A percentile compares a stretch with the other conserved stretches of the same genome.
Conservation (phyloP, 208 protist species). For the Borovskyia barvae region DNA sequence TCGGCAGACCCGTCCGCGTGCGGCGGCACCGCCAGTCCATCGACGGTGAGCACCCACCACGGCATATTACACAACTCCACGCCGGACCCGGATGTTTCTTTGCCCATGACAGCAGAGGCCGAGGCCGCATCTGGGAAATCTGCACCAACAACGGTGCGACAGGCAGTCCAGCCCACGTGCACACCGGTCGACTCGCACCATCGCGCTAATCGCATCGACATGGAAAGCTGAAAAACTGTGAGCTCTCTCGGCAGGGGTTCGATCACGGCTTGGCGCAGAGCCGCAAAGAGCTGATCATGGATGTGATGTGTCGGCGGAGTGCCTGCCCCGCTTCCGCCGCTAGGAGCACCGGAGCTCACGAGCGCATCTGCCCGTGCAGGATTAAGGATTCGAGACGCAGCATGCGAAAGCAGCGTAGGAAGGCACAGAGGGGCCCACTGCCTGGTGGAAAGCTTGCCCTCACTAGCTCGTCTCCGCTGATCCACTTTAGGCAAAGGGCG, state of each 20-base stretch:
- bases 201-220: conserved; percentile 1
- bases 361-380: neutral
- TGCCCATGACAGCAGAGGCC: too few relatives aligned
- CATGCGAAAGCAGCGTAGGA: conserved; percentile 6
- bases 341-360: too few relatives aligned
- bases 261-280: neutral
- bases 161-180: conserved; percentile 16
- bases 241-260: conserved; percentile 10
- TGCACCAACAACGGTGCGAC: neutral
- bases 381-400: neutral
- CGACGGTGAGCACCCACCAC: conserved; percentile 10
- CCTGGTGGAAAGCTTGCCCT: neutral
- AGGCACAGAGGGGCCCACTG: neutral
- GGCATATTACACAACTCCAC: too few relatives aligned
- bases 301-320: neutral
- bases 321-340: too few relatives aligned
- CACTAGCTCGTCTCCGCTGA: neutral
- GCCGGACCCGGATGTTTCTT: too few relatives aligned
- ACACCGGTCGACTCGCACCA: conserved; percentile 23
- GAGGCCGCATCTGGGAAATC: too few relatives aligned
- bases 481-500: neutral
- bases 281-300: neutral
- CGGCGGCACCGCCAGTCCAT: conserved; percentile 1
- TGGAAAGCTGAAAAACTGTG: conserved; percentile 9
- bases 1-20: neutral